Evolutionary conservation across 2,329 filamentous ascomycete species (phyloP), one percentile per base, ranked within the genome.

Genomic region (Aspergillus pseudoglaucus): DNA sequence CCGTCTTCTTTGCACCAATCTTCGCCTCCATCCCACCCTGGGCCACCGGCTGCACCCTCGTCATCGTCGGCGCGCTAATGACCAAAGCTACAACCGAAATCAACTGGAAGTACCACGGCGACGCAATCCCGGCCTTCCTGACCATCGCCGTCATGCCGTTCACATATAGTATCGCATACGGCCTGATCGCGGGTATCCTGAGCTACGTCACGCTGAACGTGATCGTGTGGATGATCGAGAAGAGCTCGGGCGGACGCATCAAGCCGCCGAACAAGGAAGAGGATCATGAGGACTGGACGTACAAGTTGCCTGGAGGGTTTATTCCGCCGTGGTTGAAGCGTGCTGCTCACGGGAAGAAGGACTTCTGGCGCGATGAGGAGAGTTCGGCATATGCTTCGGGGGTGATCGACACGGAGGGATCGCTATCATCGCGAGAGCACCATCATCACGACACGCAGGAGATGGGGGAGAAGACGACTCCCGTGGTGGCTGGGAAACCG

Each of bases 21-120:
- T 94, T 94, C 62, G 88, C 89, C 8, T 90, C 87, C 0, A 93
- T 94, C 49, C 89, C 89, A 4, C 84, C 88, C 0, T 94, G 88
- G 87, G 89, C 89, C 2, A 95, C 89, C 0, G 89, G 89, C 42
- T 90, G 86, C 64, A 90, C 90, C n/a, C 78, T 94, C 22, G 78
- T 95, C 57, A 82, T 95, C 35, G 88, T 95, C 47, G 89, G 89
- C n/a, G 83, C 84, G 17, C 85, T 94, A 78, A 94, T 94, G 89
- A 82, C 85, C 48, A 79, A 82, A 52, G 79, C 87, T 1, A 86
- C 87, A 10, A 81, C 80, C 14, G 85, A 93, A 54, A 90, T 95
- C 74, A 95, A 95, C 76, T 95, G 89, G 89, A 75, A 76, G 42
- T 94, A 95, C 69, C 75, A 88, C 51, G 88, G 88, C 45, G 89